Conservation (phyloP, 208 protist species). For the Crithidia mellificae region DNA sequence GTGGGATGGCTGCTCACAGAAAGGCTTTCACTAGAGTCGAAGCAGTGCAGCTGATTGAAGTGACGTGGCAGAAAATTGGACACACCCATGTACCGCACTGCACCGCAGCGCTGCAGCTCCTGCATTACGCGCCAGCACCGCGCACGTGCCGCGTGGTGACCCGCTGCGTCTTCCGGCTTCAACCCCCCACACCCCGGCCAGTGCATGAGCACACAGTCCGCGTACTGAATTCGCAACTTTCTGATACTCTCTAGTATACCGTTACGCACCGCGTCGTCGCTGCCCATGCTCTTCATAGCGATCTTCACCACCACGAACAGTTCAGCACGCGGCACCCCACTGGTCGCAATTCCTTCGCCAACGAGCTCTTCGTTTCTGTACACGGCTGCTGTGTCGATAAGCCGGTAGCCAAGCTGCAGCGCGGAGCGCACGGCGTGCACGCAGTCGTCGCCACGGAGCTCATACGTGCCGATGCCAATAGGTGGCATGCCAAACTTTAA, state of each 20-base stretch:
- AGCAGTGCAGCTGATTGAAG: constrained; percentile 53
- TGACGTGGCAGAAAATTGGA: constrained; percentile 84
- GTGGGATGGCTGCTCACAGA: no score
- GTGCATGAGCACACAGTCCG: constrained; percentile 79
- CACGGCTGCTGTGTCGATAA: constrained; percentile 81
- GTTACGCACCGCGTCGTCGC: constrained; percentile 33
- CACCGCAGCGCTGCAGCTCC: constrained; percentile 50
- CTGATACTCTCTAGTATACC: constrained; percentile 61
- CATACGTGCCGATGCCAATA: constrained; percentile 82
- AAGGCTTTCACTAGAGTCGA: not conserved
- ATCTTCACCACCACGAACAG: constrained; percentile 85
- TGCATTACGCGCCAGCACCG: constrained; percentile 74
- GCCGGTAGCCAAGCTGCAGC: constrained; percentile 71
- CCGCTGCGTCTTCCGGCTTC: constrained; percentile 45
- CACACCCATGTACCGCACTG: constrained; percentile 66
- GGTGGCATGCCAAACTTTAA: constrained; percentile 42
- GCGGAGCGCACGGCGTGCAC: constrained; percentile 46
- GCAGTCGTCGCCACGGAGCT: constrained; percentile 70
- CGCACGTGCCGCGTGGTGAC: constrained; percentile 51
- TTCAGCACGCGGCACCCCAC: constrained; percentile 58
- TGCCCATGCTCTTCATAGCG: constrained; percentile 57
- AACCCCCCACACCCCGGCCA: constrained; percentile 80
- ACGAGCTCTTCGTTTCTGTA: constrained; percentile 84
- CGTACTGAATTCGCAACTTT: constrained; percentile 67
- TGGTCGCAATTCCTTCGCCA: constrained; percentile 57